Evolutionary conservation across 148 eudicot species (phyloP).

Genomic region (Cornus controversa): DNA sequence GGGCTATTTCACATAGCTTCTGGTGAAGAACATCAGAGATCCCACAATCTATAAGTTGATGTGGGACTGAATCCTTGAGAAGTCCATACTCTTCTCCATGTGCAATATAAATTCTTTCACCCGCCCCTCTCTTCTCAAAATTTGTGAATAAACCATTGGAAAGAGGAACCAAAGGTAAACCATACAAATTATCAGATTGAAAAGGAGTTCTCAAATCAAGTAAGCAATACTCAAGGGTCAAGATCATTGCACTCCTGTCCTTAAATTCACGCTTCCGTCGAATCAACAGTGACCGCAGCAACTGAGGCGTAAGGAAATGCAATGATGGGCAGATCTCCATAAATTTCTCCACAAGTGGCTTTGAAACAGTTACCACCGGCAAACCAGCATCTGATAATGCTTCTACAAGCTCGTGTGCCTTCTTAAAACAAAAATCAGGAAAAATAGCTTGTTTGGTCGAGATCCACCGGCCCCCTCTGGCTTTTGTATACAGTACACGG

Average conservation of each 20-base stretch:
- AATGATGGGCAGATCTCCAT: slow-evolving; percentile 76
- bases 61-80: slow-evolving; percentile 75
- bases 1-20: slow-evolving; percentile 80
- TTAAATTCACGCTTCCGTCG: slow-evolving; percentile 74
- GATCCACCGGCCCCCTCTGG: slow-evolving; percentile 97
- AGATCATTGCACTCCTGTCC: slow-evolving; percentile 62
- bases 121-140: slow-evolving; percentile 66
- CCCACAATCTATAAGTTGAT: slow-evolving; percentile 67
- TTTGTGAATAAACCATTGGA: slow-evolving; percentile 75
- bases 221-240: slow-evolving; percentile 90
- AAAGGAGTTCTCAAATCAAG: slow-evolving; percentile 60
- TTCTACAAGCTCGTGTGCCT: slow-evolving; percentile 67
- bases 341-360: slow-evolving; percentile 70
- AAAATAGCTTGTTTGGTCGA: slow-evolving; percentile 84
- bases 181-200: slow-evolving; percentile 60
- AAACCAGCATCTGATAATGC: slow-evolving; percentile 81
- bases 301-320: slow-evolving; percentile 86
- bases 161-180: slow-evolving; percentile 86
- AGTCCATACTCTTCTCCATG: slow-evolving; percentile 76
- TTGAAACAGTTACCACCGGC: slow-evolving; percentile 65
- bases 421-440: slow-evolving; percentile 80
- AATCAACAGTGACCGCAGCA: slow-evolving; percentile 74
- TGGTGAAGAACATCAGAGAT: slow-evolving; percentile 62
- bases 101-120: slow-evolving; percentile 73
- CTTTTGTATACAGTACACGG: slow-evolving; percentile 78